Percentiles rank a stretch among this genome's conserved stretches.
phyloP scores from a whole-genome alignment of 768 basidiomycete species.

The Lactarius psammicola region DNA sequence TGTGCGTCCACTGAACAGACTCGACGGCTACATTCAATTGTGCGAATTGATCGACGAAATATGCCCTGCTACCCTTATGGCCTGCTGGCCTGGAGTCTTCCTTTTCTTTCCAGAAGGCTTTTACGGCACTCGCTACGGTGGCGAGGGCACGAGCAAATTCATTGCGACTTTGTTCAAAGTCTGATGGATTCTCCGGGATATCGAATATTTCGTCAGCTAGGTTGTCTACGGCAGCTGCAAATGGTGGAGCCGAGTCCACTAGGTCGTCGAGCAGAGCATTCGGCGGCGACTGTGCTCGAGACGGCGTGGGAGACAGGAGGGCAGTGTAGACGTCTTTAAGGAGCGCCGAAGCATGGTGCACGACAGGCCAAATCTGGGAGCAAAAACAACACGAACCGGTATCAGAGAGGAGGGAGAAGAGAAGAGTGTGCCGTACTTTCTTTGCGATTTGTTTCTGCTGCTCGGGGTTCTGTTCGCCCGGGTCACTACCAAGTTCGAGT shows the following conservation, averaged over 20 bases:
- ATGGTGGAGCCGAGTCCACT: constrained; percentile 20
- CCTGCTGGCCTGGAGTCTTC: constrained; percentile 9
- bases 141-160: constrained; percentile 22
- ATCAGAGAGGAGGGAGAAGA: neutral
- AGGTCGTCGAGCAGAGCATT: constrained; percentile 22
- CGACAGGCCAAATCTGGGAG: constrained; percentile 16
- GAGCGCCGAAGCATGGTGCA: constrained; percentile 11
- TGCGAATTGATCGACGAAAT: constrained; percentile 18
- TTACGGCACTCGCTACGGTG: constrained; percentile 16
- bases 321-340: constrained; percentile 8
- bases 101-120: constrained; percentile 22
- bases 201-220: constrained; percentile 22
- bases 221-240: constrained; percentile 24
- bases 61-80: constrained; percentile 15
- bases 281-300: neutral
- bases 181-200: constrained; percentile 2
- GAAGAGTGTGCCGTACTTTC: constrained; percentile 16
- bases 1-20: constrained; percentile 12
- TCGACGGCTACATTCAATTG: constrained; percentile 19
- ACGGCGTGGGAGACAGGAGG: constrained; percentile 8
- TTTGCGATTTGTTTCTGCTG: constrained; percentile 25
- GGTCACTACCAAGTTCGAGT: constrained; percentile 8
- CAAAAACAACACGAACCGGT: neutral
- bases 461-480: constrained; percentile 6
- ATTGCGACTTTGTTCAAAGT: constrained; percentile 14